phyloP scores from a whole-genome alignment of 148 eudicot genomes.

The Arbutus unedo region DNA sequence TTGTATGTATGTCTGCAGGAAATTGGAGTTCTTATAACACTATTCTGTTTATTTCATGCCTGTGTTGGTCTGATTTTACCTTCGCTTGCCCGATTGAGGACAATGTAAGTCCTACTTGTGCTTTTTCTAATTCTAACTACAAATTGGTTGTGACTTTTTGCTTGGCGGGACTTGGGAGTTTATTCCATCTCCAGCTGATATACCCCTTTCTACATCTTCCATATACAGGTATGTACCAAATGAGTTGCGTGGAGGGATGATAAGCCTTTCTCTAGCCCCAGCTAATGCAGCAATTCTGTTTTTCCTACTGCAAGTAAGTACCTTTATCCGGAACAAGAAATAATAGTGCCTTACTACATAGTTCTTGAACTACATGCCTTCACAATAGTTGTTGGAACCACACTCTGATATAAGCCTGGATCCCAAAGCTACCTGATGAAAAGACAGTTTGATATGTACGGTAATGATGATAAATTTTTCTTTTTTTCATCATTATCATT shows the following conservation, averaged over 20 bases:
- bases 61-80: conserved; percentile 75
- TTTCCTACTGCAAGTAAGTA: conserved; percentile 56
- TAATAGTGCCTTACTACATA: not conserved
- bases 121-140: not conserved
- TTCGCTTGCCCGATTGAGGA: conserved; percentile 83
- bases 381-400: not conserved
- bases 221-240: conserved; percentile 78
- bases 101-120: conserved; percentile 41
- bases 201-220: not conserved
- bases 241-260: conserved; percentile 90
- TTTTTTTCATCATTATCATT: not conserved
- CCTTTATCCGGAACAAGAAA: not conserved
- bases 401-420: not conserved
- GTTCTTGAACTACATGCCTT: not conserved
- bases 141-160: not conserved
- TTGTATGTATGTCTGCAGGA: conserved; percentile 47
- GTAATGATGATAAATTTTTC: not conserved
- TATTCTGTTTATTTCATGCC: conserved; percentile 75
- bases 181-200: not conserved
- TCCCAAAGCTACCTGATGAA: no score
- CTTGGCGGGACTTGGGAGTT: not conserved
- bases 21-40: conserved; percentile 62
- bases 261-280: conserved; percentile 71
- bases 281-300: conserved; percentile 63
- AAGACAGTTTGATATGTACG: no score